Evolutionary conservation across 441 rosid species (phyloP).

Genomic region (Gossypium lobatum): DNA sequence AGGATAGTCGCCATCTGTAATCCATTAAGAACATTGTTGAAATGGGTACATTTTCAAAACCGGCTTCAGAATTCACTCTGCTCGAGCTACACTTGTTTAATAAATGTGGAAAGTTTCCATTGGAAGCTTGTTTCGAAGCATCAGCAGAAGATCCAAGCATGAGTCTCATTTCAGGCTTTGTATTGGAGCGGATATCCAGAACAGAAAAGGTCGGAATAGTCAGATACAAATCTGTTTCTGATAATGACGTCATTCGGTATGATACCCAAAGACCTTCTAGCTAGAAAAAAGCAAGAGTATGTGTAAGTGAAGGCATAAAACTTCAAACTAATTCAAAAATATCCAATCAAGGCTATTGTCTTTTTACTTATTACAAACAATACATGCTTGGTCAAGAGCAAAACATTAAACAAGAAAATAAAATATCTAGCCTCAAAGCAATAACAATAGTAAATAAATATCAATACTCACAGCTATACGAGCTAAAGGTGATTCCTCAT

Average conservation of each 20-base stretch:
- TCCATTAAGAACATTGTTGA: conserved; percentile 97
- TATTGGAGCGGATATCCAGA: conserved; percentile 78
- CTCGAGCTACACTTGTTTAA: conserved; percentile 47
- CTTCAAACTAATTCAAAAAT: background rate
- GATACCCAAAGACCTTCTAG: conserved; percentile 97
- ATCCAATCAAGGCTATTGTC: conserved; percentile 12
- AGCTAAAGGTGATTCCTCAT: conserved; percentile 86
- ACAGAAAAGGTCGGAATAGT: conserved; percentile 87
- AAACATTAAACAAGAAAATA: background rate
- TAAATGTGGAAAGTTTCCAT: conserved; percentile 51
- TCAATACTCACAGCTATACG: conserved; percentile 69
- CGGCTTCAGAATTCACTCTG: conserved; percentile 43
- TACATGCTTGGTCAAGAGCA: background rate
- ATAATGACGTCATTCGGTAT: conserved; percentile 81
- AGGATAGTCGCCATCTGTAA: conserved; percentile 84
- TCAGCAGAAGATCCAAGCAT: conserved; percentile 96
- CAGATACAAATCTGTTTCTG: conserved; percentile 89
- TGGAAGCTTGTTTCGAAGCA: conserved; percentile 68
- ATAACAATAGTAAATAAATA: conserved; percentile 2
- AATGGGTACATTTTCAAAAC: conserved; percentile 52
- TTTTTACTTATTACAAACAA: conserved; percentile 7
- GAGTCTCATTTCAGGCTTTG: conserved; percentile 96
- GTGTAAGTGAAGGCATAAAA: conserved; percentile 9
- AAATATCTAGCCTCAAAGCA: background rate
- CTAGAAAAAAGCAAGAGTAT: conserved; percentile 41